These are phyloP conservation scores for Alternaria consortialis DNA, from an alignment of 2,329 filamentous ascomycete species.

Conservation along the genomic window DNA sequence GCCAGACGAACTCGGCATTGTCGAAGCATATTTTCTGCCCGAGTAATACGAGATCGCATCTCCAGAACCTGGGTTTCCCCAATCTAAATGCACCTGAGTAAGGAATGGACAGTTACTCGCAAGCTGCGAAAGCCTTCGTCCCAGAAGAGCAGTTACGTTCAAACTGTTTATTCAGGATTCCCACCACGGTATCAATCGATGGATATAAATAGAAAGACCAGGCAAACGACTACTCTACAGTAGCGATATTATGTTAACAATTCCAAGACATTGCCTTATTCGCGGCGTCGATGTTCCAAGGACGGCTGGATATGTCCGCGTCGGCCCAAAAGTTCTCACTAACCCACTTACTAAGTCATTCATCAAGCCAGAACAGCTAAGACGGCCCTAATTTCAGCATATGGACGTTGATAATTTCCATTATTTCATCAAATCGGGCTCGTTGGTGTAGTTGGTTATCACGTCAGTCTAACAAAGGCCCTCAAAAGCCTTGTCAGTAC, in stretches of 20 bases:
- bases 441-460: conserved; percentile 59
- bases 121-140: no score
- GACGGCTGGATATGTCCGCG: no score
- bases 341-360: no score
- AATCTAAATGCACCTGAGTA: not conserved
- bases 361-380: no score
- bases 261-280: not conserved
- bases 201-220: no score
- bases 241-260: not conserved
- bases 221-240: no score
- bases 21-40: not conserved
- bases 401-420: no score
- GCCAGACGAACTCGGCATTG: not conserved
- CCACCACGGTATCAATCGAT: not conserved
- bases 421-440: conserved; percentile 24
- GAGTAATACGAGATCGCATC: not conserved
- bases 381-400: no score
- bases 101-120: not conserved
- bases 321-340: no score
- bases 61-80: not conserved
- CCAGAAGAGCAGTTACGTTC: no score
- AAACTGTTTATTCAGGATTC: not conserved
- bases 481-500: conserved; percentile 3
- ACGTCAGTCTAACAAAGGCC: conserved; percentile 56
- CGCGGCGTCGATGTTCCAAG: no score